These are phyloP conservation scores for Fusarium denticulatum DNA, from an alignment of 2,329 filamentous ascomycete genomes.

Conservation along the genomic window DNA sequence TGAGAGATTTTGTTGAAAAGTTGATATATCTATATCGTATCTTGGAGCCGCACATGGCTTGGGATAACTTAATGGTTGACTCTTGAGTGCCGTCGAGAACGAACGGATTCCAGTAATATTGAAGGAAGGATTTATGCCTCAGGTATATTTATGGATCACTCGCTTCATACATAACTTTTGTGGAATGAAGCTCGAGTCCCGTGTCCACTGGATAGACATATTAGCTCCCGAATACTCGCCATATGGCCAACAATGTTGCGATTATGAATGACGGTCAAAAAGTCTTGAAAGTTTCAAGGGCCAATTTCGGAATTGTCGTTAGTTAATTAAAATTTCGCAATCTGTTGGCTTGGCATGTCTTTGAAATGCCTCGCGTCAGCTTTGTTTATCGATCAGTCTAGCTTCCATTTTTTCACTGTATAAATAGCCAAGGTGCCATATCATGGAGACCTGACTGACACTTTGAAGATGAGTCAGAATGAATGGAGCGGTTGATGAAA, in stretches of 20 bases:
- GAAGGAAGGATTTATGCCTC: background rate
- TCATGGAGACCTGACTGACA: too few species aligned
- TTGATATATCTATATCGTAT: background rate
- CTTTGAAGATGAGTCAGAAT: background rate
- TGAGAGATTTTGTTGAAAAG: background rate
- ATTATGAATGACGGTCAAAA: background rate
- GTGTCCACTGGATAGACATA: background rate
- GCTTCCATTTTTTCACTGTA: fast-evolving
- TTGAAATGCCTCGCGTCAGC: background rate
- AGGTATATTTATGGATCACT: background rate
- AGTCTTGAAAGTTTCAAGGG: fast-evolving
- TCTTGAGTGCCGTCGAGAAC: background rate
- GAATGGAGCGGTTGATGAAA: background rate
- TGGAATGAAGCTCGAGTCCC: background rate
- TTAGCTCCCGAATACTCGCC: fast-evolving
- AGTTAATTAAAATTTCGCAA: fast-evolving
- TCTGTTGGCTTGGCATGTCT: too few species aligned
- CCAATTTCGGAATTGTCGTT: background rate
- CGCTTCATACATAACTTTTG: background rate
- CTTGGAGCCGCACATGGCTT: background rate
- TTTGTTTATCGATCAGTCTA: background rate
- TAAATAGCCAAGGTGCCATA: too few species aligned
- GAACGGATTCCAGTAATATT: fast-evolving
- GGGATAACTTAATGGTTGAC: background rate
- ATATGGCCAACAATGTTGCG: background rate